Evolutionary conservation across 371 early-diverging fungal genomes (phyloP), one percentile per base, ranked within the genome.

Genomic region (Lichtheimia ramosa): DNA sequence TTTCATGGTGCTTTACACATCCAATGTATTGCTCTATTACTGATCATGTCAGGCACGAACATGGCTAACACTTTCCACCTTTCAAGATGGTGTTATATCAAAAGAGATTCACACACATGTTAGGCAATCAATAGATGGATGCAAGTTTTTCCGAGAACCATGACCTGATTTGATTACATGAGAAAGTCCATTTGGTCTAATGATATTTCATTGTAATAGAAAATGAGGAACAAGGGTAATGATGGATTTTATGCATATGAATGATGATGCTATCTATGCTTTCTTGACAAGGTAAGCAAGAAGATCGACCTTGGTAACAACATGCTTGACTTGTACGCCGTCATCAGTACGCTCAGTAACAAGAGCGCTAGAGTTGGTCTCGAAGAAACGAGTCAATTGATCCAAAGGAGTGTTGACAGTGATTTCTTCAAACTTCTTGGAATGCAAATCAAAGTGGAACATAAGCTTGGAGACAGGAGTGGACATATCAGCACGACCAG

Each of bases 231-330:
- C n/a, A 43, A 43, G 43, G 43, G 46, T 20, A 46, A 46, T 18
- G 21, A 46, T 21, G 16, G 16, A 16, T 46, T 16, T 46, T 46
- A 46, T 46, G 46, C 21, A 46, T 46, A 16, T 46, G 46, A 10
- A 16, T 46, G 46, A 15, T 15, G 27, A 27, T 23, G n/a, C 40
- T 14, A 49, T 62, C 42, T 56, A 62, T 48, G 56, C 56, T 42
- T 62, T 62, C 16, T 82, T 83, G 50, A 92, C 89, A 61, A 96
- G 76, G 62, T 80, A 92, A n/a, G 88, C 77, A 24, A 96, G 83
- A 51, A 96, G 76, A 71, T 96, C 97, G 48, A 95, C 90, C 73
- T 94, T 95, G 64, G 96, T 96, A 28, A 95, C 86, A 16, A 96
- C 92, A 57, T 92, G 91, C 70, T 87, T 83, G 20, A 92, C 89